Conservation (phyloP, 2,329 filamentous ascomycete species). For the Cytospora piceae region DNA sequence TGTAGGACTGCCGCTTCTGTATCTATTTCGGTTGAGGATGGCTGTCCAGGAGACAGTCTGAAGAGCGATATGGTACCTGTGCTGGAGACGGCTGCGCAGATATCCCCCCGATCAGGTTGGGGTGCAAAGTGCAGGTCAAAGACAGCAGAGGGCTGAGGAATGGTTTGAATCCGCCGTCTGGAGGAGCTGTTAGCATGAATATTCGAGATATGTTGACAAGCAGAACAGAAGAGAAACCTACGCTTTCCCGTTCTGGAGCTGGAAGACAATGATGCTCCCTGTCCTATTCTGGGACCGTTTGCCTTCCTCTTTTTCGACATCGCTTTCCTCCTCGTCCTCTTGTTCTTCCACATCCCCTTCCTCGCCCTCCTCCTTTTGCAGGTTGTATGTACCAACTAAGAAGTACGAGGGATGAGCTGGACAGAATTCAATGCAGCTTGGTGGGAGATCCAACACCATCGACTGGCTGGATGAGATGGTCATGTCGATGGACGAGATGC, state of each 20-base stretch:
- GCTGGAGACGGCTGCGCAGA: slow-evolving; percentile 78
- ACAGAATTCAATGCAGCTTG: slow-evolving; percentile 79
- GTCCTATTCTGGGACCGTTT: slow-evolving; percentile 65
- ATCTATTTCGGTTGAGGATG: slow-evolving; percentile 32
- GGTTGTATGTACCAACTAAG: slow-evolving; percentile 82
- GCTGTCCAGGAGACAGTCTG: slow-evolving; percentile 49
- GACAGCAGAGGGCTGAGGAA: slow-evolving; percentile 71
- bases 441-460: slow-evolving; percentile 66
- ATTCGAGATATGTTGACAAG: slow-evolving; percentile 22
- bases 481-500: background rate
- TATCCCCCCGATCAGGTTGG: slow-evolving; percentile 45
- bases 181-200: slow-evolving; percentile 32
- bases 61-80: slow-evolving; percentile 72
- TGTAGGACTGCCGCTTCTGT: slow-evolving; percentile 35
- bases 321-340: slow-evolving; percentile 33
- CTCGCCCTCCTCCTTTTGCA: slow-evolving; percentile 55
- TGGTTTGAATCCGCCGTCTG: slow-evolving; percentile 61
- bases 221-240: slow-evolving; percentile 46
- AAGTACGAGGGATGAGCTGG: slow-evolving; percentile 66
- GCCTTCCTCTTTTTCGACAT: slow-evolving; percentile 35
- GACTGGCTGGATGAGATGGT: slow-evolving; percentile 50
- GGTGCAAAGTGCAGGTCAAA: slow-evolving; percentile 84
- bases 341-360: slow-evolving; percentile 31
- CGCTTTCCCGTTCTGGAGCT: slow-evolving; percentile 56
- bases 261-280: slow-evolving; percentile 73